A percentile compares a stretch with the other conserved stretches of the same genome.
These are phyloP conservation scores for Apium graveolens DNA, from an alignment of 129 eudicot genomes.

Conservation along the genomic window DNA sequence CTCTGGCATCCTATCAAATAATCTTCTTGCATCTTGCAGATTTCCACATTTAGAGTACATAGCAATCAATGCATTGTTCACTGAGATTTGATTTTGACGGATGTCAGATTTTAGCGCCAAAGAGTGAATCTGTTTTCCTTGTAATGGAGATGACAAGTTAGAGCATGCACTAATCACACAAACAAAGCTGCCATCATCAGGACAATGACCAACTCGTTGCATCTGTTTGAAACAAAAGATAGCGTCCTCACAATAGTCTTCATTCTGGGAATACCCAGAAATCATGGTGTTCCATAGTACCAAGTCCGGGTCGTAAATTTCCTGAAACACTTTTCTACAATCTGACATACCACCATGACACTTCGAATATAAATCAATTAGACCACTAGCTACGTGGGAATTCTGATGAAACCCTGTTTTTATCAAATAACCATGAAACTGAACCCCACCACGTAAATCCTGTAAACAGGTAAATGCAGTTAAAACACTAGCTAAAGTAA, in stretches of 20 bases:
- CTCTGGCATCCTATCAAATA: conserved; percentile 61
- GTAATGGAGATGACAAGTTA: conserved; percentile 57
- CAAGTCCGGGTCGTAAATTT: conserved; percentile 47
- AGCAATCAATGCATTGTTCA: conserved; percentile 58
- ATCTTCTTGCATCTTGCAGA: conserved; percentile 52
- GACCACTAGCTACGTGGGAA: conserved; percentile 66
- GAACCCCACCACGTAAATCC: conserved; percentile 64
- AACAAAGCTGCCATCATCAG: conserved; percentile 74
- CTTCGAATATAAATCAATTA: conserved; percentile 71
- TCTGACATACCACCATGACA: conserved; percentile 39
- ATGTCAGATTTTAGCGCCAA: conserved; percentile 65
- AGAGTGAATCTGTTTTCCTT: conserved; percentile 63
- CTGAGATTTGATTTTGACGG: conserved; percentile 50
- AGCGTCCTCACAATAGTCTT: conserved; percentile 62
- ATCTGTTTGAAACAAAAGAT: conserved; percentile 49
- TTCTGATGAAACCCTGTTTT: conserved; percentile 53
- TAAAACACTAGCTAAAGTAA: conserved; percentile 70
- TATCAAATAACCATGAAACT: conserved; percentile 61
- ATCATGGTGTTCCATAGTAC: conserved; percentile 82
- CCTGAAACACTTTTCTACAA: conserved; percentile 50
- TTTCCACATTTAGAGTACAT: conserved; percentile 85
- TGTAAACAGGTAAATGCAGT: conserved; percentile 59
- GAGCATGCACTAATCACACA: conserved; percentile 72
- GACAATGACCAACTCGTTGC: conserved; percentile 52
- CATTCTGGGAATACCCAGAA: conserved; percentile 56